Base-by-base conservation (phyloP, 305 asterid species). In the Salvia sclarea region DNA sequence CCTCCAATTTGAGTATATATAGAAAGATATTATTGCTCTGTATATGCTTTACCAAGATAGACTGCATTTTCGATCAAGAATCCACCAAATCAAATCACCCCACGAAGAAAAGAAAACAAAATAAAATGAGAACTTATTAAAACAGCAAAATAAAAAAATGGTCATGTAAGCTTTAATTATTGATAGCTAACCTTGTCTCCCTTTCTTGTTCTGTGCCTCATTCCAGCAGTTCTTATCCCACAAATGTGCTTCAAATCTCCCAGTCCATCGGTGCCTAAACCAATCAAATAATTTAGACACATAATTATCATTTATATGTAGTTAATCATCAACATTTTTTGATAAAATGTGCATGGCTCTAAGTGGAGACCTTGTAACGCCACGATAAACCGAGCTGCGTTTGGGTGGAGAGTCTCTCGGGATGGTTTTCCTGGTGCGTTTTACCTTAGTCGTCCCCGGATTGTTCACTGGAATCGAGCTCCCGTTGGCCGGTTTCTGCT, bases 221-320 rank as follows among this genome's bases (percentile, higher is more conserved):
- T 91, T 91, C 96, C 96, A 91, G 76, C 96, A 91, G 30, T 86
- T 88, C 79, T 88, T 91, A 56, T 88, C 97, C 97, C 97, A 91
- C 82, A 91, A 77, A 79, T 91, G 97, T 40, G 97, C 97, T 65
- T 91, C 97, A 53, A 85, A 91, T 73, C 97, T 77, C 60, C 97
- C 97, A 0, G 96, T 91, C 97, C 97, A 91, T 24, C 96, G 78
- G 76, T 91, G 97, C 84, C 97, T 91, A 61, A n/a, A 69, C 20
- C 63, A 52, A 47, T 21, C 44, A 41, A 0, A 61, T 25, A 61
- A 21, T 48, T 25, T 1, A 3, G 5, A 28, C 33, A 28, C 33
- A 25, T 14, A 24, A 11, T 0, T 0, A 14, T 14, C 43, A 8
- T 12, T 5, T 37, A 30, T 37, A 35, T 6, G 6, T 35, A 37